Base-by-base conservation (phyloP, 2,329 filamentous ascomycete genomes). In the Sordariomycetes sp. region DNA sequence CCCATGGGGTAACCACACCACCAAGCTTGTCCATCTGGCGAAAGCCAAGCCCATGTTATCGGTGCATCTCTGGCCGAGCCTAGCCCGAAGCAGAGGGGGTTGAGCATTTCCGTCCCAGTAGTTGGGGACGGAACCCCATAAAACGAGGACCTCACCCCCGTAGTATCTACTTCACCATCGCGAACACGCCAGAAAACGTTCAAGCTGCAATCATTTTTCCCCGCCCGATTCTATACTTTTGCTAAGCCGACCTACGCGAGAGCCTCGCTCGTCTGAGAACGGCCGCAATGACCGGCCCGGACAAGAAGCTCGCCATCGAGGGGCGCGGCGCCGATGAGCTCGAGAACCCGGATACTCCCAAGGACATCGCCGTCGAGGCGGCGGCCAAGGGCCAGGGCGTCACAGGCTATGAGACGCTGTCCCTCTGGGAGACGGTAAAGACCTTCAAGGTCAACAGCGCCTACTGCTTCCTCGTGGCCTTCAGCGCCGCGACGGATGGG, bases 401-500 rank as follows among this genome's bases (percentile, higher is more conserved):
- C 20, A 61, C 66, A 4, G 67, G 66, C 2, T 68, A 67, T 25
- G 66, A 69, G 60, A 63, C 60, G 2, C 54, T 68, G 48, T 62
- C 62, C 1, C n/a, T 61, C n/a, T 67, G 65, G 64, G 59, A 68
- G 56, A 68, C 65, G 2, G 59, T 63, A 8, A 67, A 62, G 55
- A 60, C 58, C 4, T 69, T 68, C 61, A 68, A 67, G 35, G 46
- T 67, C 22, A 60, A 60, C 54, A 61, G 64, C 10, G 59, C 61
- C 20, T 51, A 63, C n/a, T 68, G 66, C 55, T 67, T 68, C 56
- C 40, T 60, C 12, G 64, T 61, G 18, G 64, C 67, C 1, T 66
- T 66, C 25, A 65, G 65, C 28, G 66, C 64, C 20, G 62, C 62
- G 3, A 66, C 66, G 3, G 65, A 68, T 51, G 65, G 66, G 2